A percentile compares a stretch with the other conserved stretches of the same genome.
These are phyloP conservation scores for Colletotrichum viniferum DNA, from an alignment of 2,329 filamentous ascomycete genomes.

Conservation along the genomic window DNA sequence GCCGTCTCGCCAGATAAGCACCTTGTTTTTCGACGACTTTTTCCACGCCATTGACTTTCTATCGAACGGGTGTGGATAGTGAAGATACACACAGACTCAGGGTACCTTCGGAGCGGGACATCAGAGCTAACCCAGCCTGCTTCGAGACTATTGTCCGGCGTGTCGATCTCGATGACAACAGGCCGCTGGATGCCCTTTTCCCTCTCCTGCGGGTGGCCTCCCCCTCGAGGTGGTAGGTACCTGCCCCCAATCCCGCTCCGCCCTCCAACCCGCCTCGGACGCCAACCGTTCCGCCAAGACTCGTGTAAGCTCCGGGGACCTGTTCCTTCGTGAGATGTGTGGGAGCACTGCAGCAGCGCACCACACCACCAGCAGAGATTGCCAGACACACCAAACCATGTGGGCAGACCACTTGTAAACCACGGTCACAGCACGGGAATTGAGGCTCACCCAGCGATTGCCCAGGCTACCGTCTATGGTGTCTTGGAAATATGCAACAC, in stretches of 20 bases:
- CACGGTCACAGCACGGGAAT: background rate
- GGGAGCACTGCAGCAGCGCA: background rate
- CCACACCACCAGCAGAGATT: background rate
- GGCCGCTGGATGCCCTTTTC: background rate
- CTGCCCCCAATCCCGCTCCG: constrained; percentile 11
- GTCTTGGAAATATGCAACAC: background rate
- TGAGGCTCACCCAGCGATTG: background rate
- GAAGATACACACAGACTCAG: background rate
- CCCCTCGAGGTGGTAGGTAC: background rate
- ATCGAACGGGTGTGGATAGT: background rate
- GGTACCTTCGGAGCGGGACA: background rate
- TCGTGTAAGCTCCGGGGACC: background rate
- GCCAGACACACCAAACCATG: background rate
- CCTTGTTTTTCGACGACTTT: background rate
- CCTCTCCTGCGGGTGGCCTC: background rate
- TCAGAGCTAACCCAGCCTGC: background rate
- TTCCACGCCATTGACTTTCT: background rate
- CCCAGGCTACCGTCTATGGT: background rate
- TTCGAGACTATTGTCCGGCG: background rate
- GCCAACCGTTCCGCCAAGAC: constrained; percentile 13
- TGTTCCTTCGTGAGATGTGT: background rate
- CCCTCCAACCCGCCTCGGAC: background rate
- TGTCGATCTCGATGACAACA: constrained; percentile 3
- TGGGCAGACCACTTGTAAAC: background rate
- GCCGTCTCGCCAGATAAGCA: background rate